These are phyloP conservation scores for Skeletonema marinoi DNA, from an alignment of 108 stramenopile species.

Conservation along the genomic window DNA sequence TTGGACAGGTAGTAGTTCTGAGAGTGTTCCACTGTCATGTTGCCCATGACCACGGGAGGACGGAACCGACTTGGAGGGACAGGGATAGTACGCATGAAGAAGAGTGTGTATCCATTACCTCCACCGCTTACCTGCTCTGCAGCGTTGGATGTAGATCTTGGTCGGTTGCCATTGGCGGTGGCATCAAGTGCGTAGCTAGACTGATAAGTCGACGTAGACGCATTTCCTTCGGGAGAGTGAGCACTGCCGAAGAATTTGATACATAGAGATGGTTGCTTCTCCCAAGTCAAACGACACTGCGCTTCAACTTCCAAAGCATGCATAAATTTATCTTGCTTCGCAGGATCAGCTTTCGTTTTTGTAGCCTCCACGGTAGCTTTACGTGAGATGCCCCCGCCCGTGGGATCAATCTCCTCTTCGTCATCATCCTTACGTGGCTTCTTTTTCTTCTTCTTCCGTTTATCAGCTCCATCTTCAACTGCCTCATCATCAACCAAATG, in stretches of 20 bases:
- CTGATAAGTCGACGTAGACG: neutral
- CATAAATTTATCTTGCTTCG: conserved; percentile 84
- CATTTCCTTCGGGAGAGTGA: conserved; percentile 20
- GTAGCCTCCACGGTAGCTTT: conserved; percentile 42
- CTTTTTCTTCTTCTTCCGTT: conserved; percentile 14
- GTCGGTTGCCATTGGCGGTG: conserved; percentile 13
- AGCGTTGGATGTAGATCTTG: conserved; percentile 44
- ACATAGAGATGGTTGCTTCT: conserved; percentile 63
- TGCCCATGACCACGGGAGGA: conserved; percentile 92
- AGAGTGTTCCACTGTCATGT: conserved; percentile 92
- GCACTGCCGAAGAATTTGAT: conserved; percentile 75
- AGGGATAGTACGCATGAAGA: conserved; percentile 88
- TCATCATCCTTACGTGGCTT: conserved; percentile 34
- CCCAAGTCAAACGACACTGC: conserved; percentile 91
- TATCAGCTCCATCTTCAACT: conserved; percentile 13
- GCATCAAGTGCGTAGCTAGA: neutral
- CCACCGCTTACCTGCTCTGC: conserved; percentile 27
- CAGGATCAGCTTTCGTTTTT: conserved; percentile 5
- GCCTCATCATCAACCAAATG: conserved; percentile 49
- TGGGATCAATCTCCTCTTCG: conserved; percentile 20
- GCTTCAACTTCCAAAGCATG: conserved; percentile 92
- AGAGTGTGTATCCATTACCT: conserved; percentile 70
- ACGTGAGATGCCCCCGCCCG: conserved; percentile 37
- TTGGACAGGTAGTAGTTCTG: conserved; percentile 91
- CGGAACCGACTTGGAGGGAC: conserved; percentile 97